A percentile compares a stretch with the other conserved stretches of the same genome.
phyloP scores from a whole-genome alignment of 2,329 filamentous ascomycete species.

The Chaetothyriales sp. region DNA sequence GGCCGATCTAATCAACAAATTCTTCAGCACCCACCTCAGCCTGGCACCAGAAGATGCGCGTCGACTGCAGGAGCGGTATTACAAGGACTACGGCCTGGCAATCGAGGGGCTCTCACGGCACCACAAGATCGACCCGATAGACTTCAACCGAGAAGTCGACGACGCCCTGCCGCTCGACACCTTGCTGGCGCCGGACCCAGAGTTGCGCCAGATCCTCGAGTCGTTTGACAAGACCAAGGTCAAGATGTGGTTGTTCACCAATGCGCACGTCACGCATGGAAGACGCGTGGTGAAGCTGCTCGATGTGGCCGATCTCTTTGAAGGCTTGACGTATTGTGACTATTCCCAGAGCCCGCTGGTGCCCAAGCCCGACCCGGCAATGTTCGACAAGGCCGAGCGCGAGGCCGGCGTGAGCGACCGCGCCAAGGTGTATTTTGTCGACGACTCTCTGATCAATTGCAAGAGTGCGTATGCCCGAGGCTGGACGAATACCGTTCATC shows the following conservation, averaged over 20 bases:
- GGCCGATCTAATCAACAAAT: constrained; percentile 61
- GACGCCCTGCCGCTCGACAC: constrained; percentile 79
- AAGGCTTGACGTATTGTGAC: constrained; percentile 89
- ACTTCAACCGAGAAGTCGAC: constrained; percentile 89
- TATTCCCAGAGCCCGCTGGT: constrained; percentile 59
- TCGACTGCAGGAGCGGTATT: constrained; percentile 78
- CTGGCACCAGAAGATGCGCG: constrained; percentile 65
- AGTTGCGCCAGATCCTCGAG: constrained; percentile 59
- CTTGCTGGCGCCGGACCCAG: constrained; percentile 63
- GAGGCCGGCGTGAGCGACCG: constrained; percentile 57
- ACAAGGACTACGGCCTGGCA: constrained; percentile 88
- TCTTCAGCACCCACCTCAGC: constrained; percentile 54
- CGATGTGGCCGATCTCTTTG: constrained; percentile 74
- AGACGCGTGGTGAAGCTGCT: constrained; percentile 67
- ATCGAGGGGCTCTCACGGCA: constrained; percentile 88
- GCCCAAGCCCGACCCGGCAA: constrained; percentile 71
- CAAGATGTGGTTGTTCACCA: constrained; percentile 86
- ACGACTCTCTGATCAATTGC: constrained; percentile 79
- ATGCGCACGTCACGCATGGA: constrained; percentile 83
- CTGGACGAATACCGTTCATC: constrained; percentile 64
- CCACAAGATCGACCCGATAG: constrained; percentile 86
- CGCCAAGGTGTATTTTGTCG: constrained; percentile 81
- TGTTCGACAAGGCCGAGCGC: constrained; percentile 78
- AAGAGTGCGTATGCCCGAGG: constrained; percentile 60
- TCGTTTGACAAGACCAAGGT: constrained; percentile 75